Percentiles rank a stretch among this genome's conserved stretches.
These are phyloP conservation scores for Dactylellina leptospora DNA, from an alignment of 2,329 filamentous ascomycete genomes.

Conservation along the genomic window DNA sequence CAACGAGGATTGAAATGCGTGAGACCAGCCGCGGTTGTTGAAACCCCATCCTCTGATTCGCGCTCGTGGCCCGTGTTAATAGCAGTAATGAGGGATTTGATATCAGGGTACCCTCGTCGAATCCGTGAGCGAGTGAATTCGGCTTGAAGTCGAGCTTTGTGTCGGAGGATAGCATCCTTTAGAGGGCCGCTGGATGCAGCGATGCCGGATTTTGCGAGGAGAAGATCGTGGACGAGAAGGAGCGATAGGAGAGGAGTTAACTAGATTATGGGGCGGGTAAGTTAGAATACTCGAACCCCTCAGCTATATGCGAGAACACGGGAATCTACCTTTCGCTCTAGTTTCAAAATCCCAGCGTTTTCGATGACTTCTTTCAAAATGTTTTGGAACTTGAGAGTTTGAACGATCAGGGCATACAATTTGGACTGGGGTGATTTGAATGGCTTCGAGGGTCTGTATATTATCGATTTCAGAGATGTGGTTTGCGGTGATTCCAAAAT, in stretches of 20 bases:
- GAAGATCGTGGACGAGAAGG: slow-evolving; percentile 83
- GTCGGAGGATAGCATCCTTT: slow-evolving; percentile 76
- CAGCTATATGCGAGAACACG: too few relatives aligned
- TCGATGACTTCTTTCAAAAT: slow-evolving; percentile 92
- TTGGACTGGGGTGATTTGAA: slow-evolving; percentile 81
- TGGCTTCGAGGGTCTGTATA: slow-evolving; percentile 75
- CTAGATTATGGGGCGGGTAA: too few relatives aligned
- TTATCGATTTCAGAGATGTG: slow-evolving; percentile 85
- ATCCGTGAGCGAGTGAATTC: slow-evolving; percentile 85
- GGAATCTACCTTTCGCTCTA: slow-evolving; percentile 90
- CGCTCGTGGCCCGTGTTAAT: slow-evolving; percentile 62
- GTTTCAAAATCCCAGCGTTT: slow-evolving; percentile 74
- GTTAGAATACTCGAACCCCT: too few relatives aligned
- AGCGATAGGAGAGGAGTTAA: slow-evolving; percentile 68
- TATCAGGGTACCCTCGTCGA: slow-evolving; percentile 72
- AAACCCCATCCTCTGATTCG: slow-evolving; percentile 65
- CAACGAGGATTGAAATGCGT: slow-evolving; percentile 77
- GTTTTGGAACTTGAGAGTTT: slow-evolving; percentile 88
- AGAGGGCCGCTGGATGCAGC: slow-evolving; percentile 79
- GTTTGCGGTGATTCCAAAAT: slow-evolving; percentile 72
- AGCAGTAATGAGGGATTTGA: slow-evolving; percentile 68
- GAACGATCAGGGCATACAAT: slow-evolving; percentile 84
- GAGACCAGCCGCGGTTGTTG: slow-evolving; percentile 63
- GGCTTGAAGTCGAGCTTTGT: slow-evolving; percentile 80
- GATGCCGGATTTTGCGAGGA: slow-evolving; percentile 82